Base-by-base conservation (phyloP, 208 protist species). In the Eutreptiella sp. region DNA sequence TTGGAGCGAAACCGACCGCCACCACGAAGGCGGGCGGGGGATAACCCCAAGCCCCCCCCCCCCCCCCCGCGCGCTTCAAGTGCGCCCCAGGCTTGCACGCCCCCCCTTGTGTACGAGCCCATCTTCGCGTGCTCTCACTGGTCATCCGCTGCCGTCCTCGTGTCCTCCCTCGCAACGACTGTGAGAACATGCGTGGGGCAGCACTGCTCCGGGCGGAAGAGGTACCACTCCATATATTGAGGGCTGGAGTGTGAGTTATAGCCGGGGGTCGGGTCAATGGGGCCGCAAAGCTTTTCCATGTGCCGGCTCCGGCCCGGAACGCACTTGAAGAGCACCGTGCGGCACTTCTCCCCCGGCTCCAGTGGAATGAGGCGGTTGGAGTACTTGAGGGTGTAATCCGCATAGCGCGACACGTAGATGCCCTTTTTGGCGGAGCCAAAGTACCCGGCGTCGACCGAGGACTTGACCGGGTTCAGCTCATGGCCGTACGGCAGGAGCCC, bases 351-450 rank as follows among this genome's bases (percentile, higher is more conserved):
- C 5, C 46, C 58, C 5, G 27, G 26, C 29, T 64, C 58, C 11
- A 64, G 58, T 35, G 58, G 46, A 21, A 31, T 62, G 24, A 46
- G 16, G 4, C 46, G 48, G 46, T 62, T 62, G 24, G 11, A 41
- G 53, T 64, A 64, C 50, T 64, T 64, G 53, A 64, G 50, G 19
- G 58, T 64, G 24, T 64, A 64, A 19, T 64, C 58, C 9, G 19
- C 7, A 33, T 64, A 64, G 4, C 29, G 14, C n/a, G 48, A 63
- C 29, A 64, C 58, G 28, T 64, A 64, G 9, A 64, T 50, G 5
- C 58, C 58, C 28, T 64, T 64, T 5, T 16, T 9, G 46, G 59
- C 63, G 43, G 58, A 63, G 5, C 58, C 58, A 45, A 64, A 64
- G 26, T 31, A 64, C 9, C 58, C 58, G 53, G 59, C 58, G 50